phyloP scores from a whole-genome alignment of 345 rosid species.

The Populus nigra region DNA sequence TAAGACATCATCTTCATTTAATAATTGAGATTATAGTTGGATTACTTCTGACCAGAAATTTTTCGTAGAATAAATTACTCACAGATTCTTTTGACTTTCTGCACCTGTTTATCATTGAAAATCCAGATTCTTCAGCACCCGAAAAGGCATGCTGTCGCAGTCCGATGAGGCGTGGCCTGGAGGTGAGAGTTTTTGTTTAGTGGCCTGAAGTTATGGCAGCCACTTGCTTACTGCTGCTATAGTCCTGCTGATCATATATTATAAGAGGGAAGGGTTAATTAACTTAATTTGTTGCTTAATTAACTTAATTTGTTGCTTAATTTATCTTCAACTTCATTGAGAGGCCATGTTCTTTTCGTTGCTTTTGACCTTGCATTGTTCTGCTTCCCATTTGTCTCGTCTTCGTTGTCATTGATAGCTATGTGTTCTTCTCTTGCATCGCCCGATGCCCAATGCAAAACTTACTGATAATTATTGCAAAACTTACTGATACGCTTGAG shows the following conservation, averaged over 20 bases:
- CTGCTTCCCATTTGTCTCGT: conserved; percentile 14
- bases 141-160: conserved; percentile 10
- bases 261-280: background rate
- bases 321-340: conserved; percentile 14
- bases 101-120: background rate
- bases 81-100: background rate
- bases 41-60: background rate
- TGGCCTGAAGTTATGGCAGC: background rate
- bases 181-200: background rate
- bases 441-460: background rate
- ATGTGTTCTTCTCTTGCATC: background rate
- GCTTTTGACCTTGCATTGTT: conserved; percentile 15
- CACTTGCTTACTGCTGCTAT: background rate
- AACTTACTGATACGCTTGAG: too few relatives aligned
- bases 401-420: background rate
- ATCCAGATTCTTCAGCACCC: conserved; percentile 10
- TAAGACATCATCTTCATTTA: conserved; percentile 4
- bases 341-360: conserved; percentile 25
- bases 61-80: background rate
- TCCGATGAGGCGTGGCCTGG: background rate
- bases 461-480: background rate
- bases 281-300: background rate
- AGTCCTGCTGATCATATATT: background rate
- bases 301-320: background rate
- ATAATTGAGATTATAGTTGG: conserved; percentile 2